Conservation (phyloP, 768 basidiomycete genomes). For the Pholiota microspora region DNA sequence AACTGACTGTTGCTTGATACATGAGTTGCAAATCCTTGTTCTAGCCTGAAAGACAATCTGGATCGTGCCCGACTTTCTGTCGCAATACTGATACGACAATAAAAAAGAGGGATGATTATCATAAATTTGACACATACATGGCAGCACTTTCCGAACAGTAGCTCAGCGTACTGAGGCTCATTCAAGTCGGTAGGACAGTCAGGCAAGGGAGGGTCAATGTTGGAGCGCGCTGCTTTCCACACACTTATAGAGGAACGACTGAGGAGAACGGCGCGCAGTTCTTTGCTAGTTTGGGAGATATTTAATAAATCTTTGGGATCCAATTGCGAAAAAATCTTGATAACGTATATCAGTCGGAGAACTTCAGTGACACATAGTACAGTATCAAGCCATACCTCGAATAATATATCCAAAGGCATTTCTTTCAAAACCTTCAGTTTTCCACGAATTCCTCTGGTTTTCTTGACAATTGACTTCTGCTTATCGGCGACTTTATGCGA, state of each 20-base stretch:
- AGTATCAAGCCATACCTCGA: background rate
- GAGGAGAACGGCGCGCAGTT: constrained; percentile 31
- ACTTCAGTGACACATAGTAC: background rate
- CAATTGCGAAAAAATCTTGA: constrained; percentile 32
- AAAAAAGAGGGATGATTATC: no score
- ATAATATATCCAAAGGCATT: constrained; percentile 2
- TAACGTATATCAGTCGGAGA: background rate
- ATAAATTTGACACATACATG: constrained; percentile 1
- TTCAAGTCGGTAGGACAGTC: constrained; percentile 29
- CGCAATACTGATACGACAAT: background rate
- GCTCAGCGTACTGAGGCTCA: constrained; percentile 31
- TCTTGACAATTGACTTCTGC: background rate
- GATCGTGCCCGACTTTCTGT: background rate
- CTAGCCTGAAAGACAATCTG: background rate
- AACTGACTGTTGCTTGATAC: background rate
- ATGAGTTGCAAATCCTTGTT: background rate
- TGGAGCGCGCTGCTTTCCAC: constrained; percentile 33
- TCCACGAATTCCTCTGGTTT: background rate
- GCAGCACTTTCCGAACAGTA: constrained; percentile 21
- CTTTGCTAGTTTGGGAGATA: constrained; percentile 32
- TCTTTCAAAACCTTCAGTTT: background rate
- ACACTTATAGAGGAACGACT: constrained; percentile 17
- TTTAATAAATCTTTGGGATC: constrained; percentile 34
- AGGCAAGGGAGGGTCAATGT: constrained; percentile 17
- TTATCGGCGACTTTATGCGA: background rate